Evolutionary conservation across 139 green algal genomes (phyloP).

Genomic region (Chlorella sp.): DNA sequence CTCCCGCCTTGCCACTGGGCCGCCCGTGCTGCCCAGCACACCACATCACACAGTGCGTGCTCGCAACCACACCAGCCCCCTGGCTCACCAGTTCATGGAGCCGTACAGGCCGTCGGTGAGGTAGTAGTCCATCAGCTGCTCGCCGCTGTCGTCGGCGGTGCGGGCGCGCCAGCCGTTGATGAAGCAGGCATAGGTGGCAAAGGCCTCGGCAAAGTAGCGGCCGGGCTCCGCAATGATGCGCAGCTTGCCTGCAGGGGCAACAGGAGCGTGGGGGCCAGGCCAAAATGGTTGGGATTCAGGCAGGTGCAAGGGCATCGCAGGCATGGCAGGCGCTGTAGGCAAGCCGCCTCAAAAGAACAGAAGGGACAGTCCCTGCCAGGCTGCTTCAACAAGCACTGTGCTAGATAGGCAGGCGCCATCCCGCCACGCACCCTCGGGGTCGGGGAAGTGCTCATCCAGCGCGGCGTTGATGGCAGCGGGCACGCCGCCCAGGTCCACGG

Average conservation of each 20-base stretch:
- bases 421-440: constrained; percentile 57
- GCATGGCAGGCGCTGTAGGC: no score
- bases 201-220: constrained; percentile 96
- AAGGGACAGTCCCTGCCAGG: no score
- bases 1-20: no score
- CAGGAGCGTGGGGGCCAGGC: no score
- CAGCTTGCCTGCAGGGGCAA: constrained; percentile 32
- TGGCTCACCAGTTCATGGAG: constrained; percentile 93
- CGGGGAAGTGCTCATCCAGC: constrained; percentile 89
- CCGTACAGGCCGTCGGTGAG: constrained; percentile 97
- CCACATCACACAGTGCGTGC: background rate
- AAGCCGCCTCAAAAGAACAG: no score
- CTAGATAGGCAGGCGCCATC: background rate
- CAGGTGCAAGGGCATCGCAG: no score
- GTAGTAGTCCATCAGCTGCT: constrained; percentile 82
- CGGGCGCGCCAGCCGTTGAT: constrained; percentile 87
- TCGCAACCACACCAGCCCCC: background rate
- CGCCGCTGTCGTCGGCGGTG: background rate
- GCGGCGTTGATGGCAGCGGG: constrained; percentile 86
- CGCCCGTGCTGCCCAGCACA: background rate
- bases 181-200: constrained; percentile 78
- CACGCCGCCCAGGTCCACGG: constrained; percentile 82
- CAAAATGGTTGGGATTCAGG: no score
- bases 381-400: background rate
- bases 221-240: constrained; percentile 95